Conservation (phyloP, 306 rosid genomes). For the Aeschynomene evenia region DNA sequence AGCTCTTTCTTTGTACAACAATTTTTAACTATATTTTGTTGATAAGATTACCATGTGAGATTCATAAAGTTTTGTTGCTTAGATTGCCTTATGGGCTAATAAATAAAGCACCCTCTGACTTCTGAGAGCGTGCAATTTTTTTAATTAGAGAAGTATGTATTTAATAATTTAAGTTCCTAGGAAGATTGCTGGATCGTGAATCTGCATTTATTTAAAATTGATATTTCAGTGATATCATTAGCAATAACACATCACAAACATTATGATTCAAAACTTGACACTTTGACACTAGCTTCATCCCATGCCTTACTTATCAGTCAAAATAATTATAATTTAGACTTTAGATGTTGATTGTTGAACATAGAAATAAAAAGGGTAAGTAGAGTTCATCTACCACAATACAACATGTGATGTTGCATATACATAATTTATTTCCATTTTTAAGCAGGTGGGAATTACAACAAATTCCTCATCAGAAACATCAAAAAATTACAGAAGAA, state of each 20-base stretch:
- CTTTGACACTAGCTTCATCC: slow-evolving; percentile 8
- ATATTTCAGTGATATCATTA: background rate
- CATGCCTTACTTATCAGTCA: background rate
- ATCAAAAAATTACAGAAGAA: background rate
- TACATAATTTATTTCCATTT: slow-evolving; percentile 18
- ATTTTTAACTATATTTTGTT: slow-evolving; percentile 12
- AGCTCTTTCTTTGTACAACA: slow-evolving; percentile 15
- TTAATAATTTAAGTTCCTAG: too few species aligned
- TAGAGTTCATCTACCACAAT: background rate
- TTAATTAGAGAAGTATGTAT: too few species aligned
- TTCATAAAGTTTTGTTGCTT: slow-evolving; percentile 22
- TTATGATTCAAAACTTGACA: slow-evolving; percentile 10
- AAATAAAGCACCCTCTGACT: too few species aligned
- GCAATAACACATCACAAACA: background rate
- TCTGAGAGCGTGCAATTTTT: too few species aligned
- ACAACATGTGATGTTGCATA: background rate
- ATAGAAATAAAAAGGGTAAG: background rate
- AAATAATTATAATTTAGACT: background rate
- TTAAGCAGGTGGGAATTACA: slow-evolving; percentile 2
- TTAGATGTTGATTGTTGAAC: slow-evolving; percentile 5
- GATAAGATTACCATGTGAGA: background rate
- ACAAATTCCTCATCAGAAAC: slow-evolving; percentile 15
- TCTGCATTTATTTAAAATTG: too few species aligned
- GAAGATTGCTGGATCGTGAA: too few species aligned
- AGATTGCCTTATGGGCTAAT: slow-evolving; percentile 18